Conservation (phyloP, 2,329 filamentous ascomycete genomes). For the Clarireedia monteithiana region DNA sequence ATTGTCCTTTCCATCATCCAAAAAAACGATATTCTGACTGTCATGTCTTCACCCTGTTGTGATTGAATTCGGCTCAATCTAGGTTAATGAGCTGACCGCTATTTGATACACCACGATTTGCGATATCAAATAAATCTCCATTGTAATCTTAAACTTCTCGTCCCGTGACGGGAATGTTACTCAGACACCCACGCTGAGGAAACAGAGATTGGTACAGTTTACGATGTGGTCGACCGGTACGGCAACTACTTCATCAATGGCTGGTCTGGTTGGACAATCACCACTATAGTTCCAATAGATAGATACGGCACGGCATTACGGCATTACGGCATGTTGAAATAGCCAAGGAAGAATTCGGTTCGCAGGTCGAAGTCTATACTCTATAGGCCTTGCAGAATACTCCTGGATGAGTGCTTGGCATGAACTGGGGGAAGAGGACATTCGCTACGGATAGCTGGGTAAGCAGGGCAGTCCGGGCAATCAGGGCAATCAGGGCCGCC, state of each 20-base stretch:
- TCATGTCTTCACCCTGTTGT: constrained; percentile 8
- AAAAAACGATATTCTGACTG: neutral
- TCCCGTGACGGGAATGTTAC: neutral
- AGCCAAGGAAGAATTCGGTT: neutral
- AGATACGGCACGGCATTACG: neutral
- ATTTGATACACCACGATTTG: constrained; percentile 21
- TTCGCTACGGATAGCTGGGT: neutral
- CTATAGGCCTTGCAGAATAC: too few species aligned
- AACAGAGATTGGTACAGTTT: neutral
- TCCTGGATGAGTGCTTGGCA: neutral
- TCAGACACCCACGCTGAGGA: neutral
- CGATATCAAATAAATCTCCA: neutral
- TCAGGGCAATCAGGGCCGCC: constrained; percentile 4
- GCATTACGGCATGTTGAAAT: neutral
- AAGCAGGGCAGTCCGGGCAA: constrained; percentile 1
- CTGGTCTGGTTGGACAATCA: neutral
- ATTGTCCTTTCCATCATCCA: neutral
- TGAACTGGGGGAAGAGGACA: constrained; percentile 1
- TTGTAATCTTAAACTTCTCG: neutral
- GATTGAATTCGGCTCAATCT: constrained; percentile 26
- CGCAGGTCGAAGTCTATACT: neutral
- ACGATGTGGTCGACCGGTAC: neutral
- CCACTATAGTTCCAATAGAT: too few species aligned
- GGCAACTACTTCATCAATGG: neutral
- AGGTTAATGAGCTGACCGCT: constrained; percentile 17